These are phyloP conservation scores for Ascochyta clinopodiicola DNA, from an alignment of 2,329 filamentous ascomycete species.

Conservation along the genomic window DNA sequence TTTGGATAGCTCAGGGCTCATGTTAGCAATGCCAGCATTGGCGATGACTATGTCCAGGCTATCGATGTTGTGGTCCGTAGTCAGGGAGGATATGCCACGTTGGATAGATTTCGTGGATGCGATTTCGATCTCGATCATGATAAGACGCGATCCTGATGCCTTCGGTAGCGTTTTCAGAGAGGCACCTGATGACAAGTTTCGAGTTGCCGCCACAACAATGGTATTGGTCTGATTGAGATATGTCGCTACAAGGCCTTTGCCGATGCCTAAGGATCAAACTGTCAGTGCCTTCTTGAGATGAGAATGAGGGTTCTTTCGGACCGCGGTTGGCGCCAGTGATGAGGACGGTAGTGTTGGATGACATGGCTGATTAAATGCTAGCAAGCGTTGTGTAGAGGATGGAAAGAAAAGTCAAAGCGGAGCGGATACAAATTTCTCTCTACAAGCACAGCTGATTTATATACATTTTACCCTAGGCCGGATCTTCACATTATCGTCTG, in stretches of 20 bases:
- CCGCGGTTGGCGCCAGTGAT: slow-evolving; percentile 46
- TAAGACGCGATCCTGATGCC: slow-evolving; percentile 18
- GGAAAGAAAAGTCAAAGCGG: not conserved
- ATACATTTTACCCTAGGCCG: no score
- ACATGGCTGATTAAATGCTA: not conserved
- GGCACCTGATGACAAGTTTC: slow-evolving; percentile 34
- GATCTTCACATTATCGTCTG: no score
- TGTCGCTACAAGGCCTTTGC: slow-evolving; percentile 38
- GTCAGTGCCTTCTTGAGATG: slow-evolving; percentile 16
- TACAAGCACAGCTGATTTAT: no score
- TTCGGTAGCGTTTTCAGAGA: slow-evolving; percentile 35
- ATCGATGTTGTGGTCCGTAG: not conserved
- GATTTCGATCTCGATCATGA: slow-evolving; percentile 19
- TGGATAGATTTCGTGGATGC: slow-evolving; percentile 31
- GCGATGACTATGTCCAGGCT: slow-evolving; percentile 6
- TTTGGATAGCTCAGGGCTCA: slow-evolving; percentile 2
- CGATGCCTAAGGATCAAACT: slow-evolving; percentile 38
- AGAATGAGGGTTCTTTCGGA: not conserved
- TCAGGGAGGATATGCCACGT: slow-evolving; percentile 33
- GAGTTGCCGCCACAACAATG: slow-evolving; percentile 52
- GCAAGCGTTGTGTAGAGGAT: not conserved
- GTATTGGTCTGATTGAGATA: slow-evolving; percentile 49
- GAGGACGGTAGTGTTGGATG: slow-evolving; percentile 23
- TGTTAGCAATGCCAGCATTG: slow-evolving; percentile 21
- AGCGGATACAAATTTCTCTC: no score